Conservation (phyloP, 208 protist genomes). For the Herpetomonas samuelpessoai region DNA sequence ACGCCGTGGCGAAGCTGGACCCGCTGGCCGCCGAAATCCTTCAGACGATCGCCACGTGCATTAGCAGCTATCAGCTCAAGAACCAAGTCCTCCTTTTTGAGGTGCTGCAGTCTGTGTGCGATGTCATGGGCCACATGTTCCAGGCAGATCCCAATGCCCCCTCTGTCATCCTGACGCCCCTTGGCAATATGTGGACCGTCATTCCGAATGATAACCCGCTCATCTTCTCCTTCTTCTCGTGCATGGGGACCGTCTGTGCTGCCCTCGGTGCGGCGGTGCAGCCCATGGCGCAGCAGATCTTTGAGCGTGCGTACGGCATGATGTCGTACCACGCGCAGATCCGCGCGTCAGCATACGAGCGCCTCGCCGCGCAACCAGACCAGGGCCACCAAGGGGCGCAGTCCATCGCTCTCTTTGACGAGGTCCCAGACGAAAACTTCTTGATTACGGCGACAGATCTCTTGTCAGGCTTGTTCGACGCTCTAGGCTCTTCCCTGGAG, state of each 20-base stretch:
- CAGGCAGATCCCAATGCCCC: conserved; percentile 33
- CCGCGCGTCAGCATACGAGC: conserved; percentile 25
- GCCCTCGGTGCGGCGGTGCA: conserved; percentile 64
- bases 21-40: conserved; percentile 33
- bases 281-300: conserved; percentile 69
- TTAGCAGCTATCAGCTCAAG: conserved; percentile 82
- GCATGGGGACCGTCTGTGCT: conserved; percentile 71
- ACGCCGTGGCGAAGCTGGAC: conserved; percentile 23
- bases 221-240: conserved; percentile 75
- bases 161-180: conserved; percentile 41
- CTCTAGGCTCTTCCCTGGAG: conserved; percentile 62
- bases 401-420: conserved; percentile 10
- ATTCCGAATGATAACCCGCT: conserved; percentile 70
- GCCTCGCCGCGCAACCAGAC: conserved; percentile 19
- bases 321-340: conserved; percentile 54
- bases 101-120: conserved; percentile 58
- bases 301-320: conserved; percentile 58
- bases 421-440: conserved; percentile 70
- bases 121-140: conserved; percentile 40
- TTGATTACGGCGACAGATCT: conserved; percentile 69
- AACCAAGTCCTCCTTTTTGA: conserved; percentile 86
- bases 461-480: conserved; percentile 76
- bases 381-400: conserved; percentile 4
- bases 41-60: conserved; percentile 42
- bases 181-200: conserved; percentile 60